Evolutionary conservation across 2,329 filamentous ascomycete species (phyloP).

Genomic region (Colletotrichum neosansevieriae): DNA sequence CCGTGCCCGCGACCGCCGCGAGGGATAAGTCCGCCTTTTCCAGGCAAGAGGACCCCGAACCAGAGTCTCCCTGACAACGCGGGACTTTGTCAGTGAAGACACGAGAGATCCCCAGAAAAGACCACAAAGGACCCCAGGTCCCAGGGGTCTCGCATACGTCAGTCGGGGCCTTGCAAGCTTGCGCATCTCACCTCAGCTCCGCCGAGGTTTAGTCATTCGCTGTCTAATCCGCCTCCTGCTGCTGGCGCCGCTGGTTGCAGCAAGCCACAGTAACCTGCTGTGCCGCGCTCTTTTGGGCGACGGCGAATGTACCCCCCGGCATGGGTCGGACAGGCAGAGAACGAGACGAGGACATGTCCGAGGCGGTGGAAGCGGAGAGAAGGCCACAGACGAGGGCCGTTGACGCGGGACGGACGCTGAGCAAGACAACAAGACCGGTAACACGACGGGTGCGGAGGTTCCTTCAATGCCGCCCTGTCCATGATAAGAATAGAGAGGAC

Average conservation of each 20-base stretch:
- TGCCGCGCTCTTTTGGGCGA: constrained; percentile 31
- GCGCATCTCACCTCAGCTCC: constrained; percentile 35
- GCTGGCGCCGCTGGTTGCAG: constrained; percentile 23
- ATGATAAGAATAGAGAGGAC: constrained; percentile 11
- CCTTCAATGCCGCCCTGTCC: background rate
- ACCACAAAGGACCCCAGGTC: constrained; percentile 8
- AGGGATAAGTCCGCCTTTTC: constrained; percentile 18
- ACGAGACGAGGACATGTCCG: constrained; percentile 17
- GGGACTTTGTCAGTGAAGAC: constrained; percentile 24
- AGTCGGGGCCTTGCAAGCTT: constrained; percentile 10
- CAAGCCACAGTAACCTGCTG: constrained; percentile 33
- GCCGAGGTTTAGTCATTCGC: constrained; percentile 22
- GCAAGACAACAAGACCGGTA: constrained; percentile 4
- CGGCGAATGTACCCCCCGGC: constrained; percentile 15
- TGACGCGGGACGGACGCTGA: constrained; percentile 27
- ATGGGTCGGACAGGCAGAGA: constrained; percentile 23
- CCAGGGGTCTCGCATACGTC: constrained; percentile 37
- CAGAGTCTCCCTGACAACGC: constrained; percentile 32
- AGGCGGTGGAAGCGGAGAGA: constrained; percentile 38
- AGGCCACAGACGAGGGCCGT: constrained; percentile 33
- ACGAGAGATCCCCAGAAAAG: constrained; percentile 12
- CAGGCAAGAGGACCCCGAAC: background rate
- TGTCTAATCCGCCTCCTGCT: constrained; percentile 21
- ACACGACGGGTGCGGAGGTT: constrained; percentile 28
- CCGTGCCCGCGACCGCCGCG: constrained; percentile 35